phyloP scores from a whole-genome alignment of 2,329 filamentous ascomycete species.

The Zymoseptoria ardabiliae region DNA sequence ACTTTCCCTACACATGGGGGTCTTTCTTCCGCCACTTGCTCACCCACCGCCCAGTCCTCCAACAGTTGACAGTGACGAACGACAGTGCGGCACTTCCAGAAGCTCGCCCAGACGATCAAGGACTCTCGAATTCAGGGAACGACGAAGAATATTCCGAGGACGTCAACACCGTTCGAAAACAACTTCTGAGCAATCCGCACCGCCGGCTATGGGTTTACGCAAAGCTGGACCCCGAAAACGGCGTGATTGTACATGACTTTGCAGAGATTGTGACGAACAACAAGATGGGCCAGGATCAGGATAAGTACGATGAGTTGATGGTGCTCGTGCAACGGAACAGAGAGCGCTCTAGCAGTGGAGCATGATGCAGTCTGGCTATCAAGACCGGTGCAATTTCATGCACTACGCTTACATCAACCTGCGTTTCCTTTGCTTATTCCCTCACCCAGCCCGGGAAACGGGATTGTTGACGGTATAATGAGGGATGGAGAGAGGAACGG shows the following conservation, averaged over 20 bases:
- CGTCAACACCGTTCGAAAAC: neutral
- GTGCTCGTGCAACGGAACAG: neutral
- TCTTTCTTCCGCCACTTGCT: neutral
- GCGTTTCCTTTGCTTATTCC: no score
- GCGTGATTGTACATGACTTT: neutral
- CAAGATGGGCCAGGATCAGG: neutral
- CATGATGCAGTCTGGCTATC: no score
- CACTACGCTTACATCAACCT: no score
- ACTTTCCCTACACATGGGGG: neutral
- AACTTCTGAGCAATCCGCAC: neutral
- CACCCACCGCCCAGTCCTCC: neutral
- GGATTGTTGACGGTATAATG: no score
- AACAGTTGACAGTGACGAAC: neutral
- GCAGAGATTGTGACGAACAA: neutral
- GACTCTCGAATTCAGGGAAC: neutral
- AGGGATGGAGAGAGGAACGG: no score
- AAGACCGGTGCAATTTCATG: no score
- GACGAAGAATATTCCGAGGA: neutral
- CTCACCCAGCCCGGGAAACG: no score
- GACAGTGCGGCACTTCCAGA: neutral
- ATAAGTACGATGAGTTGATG: neutral
- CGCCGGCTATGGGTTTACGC: neutral
- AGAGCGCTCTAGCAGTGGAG: no score
- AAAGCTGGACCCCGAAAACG: neutral
- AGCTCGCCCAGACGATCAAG: neutral